phyloP scores from a whole-genome alignment of 2,329 filamentous ascomycete genomes.

The Phyllosticta citrichinensis region DNA sequence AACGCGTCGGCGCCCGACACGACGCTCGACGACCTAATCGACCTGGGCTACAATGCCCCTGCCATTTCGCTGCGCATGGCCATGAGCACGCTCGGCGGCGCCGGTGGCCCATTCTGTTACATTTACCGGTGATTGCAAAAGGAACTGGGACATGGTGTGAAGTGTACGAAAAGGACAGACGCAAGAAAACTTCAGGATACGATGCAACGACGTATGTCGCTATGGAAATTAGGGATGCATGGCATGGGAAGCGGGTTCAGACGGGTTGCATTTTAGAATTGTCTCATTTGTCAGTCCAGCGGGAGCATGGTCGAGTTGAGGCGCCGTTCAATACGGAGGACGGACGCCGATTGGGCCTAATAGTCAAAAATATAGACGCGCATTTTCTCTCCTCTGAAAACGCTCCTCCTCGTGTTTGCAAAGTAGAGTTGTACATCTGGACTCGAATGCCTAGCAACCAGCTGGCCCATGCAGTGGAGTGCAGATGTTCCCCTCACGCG shows the following conservation, averaged over 20 bases:
- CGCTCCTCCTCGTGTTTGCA: too few species aligned
- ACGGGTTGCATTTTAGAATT: background rate
- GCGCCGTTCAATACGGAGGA: too few species aligned
- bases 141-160: background rate
- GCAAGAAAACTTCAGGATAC: background rate
- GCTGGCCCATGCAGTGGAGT: too few species aligned
- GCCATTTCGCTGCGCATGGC: slow-evolving; percentile 27
- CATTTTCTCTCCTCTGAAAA: too few species aligned
- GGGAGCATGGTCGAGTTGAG: too few species aligned
- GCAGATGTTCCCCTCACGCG: too few species aligned
- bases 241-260: background rate
- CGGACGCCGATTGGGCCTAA: too few species aligned
- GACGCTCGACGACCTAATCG: slow-evolving; percentile 34
- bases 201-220: background rate
- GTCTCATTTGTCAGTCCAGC: background rate
- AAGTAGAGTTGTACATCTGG: too few species aligned
- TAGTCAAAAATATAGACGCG: too few species aligned
- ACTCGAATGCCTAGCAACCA: too few species aligned
- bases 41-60: slow-evolving; percentile 29
- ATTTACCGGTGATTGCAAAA: slow-evolving; percentile 24
- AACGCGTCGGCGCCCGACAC: slow-evolving; percentile 35
- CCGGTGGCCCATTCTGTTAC: slow-evolving; percentile 39
- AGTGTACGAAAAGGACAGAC: background rate
- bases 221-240: background rate
- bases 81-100: slow-evolving; percentile 35